These are phyloP conservation scores for Xylaria sp. DNA, from an alignment of 2,329 filamentous ascomycete species.

Conservation along the genomic window DNA sequence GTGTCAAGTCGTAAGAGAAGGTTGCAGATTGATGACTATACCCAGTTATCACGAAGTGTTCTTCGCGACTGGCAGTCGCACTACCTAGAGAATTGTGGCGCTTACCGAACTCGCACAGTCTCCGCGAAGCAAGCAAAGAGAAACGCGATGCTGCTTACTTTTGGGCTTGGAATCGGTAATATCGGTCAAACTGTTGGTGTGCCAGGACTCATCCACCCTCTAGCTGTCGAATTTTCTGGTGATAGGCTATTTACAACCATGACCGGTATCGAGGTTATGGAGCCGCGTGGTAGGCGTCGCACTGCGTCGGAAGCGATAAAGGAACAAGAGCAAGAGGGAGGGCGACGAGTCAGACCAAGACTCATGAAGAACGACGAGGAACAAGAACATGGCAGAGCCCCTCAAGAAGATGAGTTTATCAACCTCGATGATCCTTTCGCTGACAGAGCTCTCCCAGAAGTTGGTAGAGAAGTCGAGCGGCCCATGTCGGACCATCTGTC, in stretches of 20 bases:
- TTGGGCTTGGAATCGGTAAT: conserved; percentile 47
- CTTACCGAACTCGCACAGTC: conserved; percentile 36
- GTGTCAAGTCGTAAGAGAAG: conserved; percentile 34
- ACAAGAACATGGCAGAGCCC: conserved; percentile 18
- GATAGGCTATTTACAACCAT: conserved; percentile 47
- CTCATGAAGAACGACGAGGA: conserved; percentile 35
- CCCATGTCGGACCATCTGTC: conserved; percentile 71
- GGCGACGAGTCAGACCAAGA: conserved; percentile 48
- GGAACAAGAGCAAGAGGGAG: conserved; percentile 42
- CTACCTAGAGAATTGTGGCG: conserved; percentile 57
- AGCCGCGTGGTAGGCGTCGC: conserved; percentile 43
- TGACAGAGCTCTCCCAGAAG: conserved; percentile 34
- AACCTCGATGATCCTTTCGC: conserved; percentile 28
- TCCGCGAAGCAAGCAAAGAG: conserved; percentile 48
- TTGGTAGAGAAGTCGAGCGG: conserved; percentile 60
- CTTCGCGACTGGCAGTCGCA: conserved; percentile 50
- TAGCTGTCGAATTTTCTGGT: conserved; percentile 55
- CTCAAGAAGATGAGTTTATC: conserved; percentile 37
- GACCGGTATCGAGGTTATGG: conserved; percentile 42
- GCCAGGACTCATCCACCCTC: conserved; percentile 47
- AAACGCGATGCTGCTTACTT: conserved; percentile 48
- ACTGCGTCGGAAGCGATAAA: conserved; percentile 52
- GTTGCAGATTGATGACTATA: conserved; percentile 39
- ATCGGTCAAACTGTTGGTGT: conserved; percentile 43
- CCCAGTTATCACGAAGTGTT: conserved; percentile 45